Evolutionary conservation across 768 basidiomycete species (phyloP), one percentile per base, ranked within the genome.

Genomic region (Gelatoporia subvermispora): DNA sequence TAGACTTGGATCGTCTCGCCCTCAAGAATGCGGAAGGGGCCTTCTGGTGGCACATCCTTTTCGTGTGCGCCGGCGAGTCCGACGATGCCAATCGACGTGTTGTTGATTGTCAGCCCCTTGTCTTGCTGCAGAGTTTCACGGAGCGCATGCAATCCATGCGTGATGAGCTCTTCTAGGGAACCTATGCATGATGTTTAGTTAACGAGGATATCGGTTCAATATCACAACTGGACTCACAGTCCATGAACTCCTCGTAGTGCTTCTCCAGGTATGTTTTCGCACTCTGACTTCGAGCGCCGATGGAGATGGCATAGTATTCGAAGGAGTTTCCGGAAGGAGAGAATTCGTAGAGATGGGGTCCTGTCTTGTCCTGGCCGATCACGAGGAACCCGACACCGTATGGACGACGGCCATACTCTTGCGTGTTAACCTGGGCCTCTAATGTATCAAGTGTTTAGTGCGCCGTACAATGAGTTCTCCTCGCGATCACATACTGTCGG

Each of bases 321-420:
- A 95, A 97, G 18, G 92, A 91, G 63, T 90, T 94, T 17, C 96
- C 96, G 0, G 94, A 89, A 0, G 96, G 96, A 1, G 94, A 94
- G 73, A 99, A 98, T 68, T 98, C 96, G 68, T 91, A 97, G 35
- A 99, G 81, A 68, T 98, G 96, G 3, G 96, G 94, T 3, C 96
- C 96, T n/a, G 86, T 82, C 61, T 94, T 87, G 68, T 98, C 96
- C 60, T 88, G 82, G 9, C 96, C 96, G 55, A 96, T 87, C 54
- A 99, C 95, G 41, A 99, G 86, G 76, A 98, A 95, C 5, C 96
- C 96, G 10, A 99, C 96, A 66, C 96, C 96, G 59, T 99, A 99
- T 2, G 96, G 96, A 47, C 96, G 79, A 54, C 91, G 81, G 48
- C 96, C 96, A 64, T 99, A 98, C 67, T 96, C 91, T 71, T 98